phyloP scores from a whole-genome alignment of 345 rosid species.

The Rhodamnia argentea region DNA sequence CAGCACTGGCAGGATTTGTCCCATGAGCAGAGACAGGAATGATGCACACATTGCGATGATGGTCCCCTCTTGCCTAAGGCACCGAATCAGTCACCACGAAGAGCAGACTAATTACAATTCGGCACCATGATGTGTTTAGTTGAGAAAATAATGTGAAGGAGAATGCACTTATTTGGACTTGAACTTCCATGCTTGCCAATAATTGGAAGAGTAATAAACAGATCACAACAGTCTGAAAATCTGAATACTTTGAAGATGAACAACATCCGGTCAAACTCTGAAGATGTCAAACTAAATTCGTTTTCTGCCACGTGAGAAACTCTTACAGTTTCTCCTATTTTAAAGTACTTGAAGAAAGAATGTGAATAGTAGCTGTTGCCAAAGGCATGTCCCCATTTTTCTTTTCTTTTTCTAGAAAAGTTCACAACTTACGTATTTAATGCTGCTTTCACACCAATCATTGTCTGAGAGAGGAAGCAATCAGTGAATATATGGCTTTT shows the following conservation, averaged over 20 bases:
- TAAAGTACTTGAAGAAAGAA: not conserved
- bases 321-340: not conserved
- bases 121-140: not conserved
- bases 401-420: not conserved
- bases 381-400: not conserved
- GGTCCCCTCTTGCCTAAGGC: conserved; percentile 82
- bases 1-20: conserved; percentile 99
- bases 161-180: not conserved
- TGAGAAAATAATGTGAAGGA: not conserved
- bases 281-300: not conserved
- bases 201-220: not conserved
- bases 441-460: not conserved
- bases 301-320: not conserved
- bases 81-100: not conserved
- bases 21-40: conserved; percentile 99
- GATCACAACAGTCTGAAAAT: not conserved
- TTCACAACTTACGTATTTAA: not conserved
- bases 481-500: not conserved
- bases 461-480: not conserved
- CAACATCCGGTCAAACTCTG: not conserved
- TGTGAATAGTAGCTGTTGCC: not conserved
- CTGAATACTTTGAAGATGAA: not conserved
- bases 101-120: not conserved
- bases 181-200: not conserved
- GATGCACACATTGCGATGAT: conserved; percentile 93